Evolutionary conservation across 306 rosid genomes (phyloP).

Genomic region (Citrullus mucosospermus): DNA sequence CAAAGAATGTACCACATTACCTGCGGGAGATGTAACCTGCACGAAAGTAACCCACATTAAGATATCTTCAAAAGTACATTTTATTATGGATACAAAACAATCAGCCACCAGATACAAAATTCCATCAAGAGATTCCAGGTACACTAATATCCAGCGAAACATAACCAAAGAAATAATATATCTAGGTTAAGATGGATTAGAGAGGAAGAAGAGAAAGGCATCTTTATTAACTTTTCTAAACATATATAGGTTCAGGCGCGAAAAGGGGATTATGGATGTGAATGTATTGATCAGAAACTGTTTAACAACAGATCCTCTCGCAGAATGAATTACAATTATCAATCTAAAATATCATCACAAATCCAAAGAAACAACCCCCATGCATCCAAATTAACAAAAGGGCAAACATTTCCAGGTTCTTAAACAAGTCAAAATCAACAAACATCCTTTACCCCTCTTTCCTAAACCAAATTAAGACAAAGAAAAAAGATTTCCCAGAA

Average conservation of each 20-base stretch:
- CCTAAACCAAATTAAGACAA: background rate
- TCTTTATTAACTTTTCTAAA: background rate
- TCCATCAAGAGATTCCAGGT: background rate
- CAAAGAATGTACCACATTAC: slow-evolving; percentile 42
- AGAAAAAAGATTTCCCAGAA: background rate
- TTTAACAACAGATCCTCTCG: background rate
- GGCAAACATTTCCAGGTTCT: background rate
- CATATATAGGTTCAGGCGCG: background rate
- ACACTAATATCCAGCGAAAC: background rate
- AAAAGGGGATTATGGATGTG: background rate
- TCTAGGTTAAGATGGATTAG: background rate
- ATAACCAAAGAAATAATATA: background rate
- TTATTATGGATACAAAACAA: background rate
- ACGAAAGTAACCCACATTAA: slow-evolving; percentile 15
- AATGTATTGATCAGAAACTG: background rate
- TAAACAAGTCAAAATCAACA: background rate
- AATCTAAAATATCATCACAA: background rate
- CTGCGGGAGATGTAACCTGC: slow-evolving; percentile 81
- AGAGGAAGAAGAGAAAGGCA: background rate
- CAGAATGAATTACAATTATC: background rate
- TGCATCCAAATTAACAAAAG: background rate
- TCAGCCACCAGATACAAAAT: background rate
- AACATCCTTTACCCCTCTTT: background rate
- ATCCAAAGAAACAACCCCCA: background rate
- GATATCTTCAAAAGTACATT: slow-evolving; percentile 1